A percentile compares a stretch with the other conserved stretches of the same genome.
Evolutionary conservation across 2,329 filamentous ascomycete species (phyloP).

Genomic region (Pseudogymnoascus sp.): DNA sequence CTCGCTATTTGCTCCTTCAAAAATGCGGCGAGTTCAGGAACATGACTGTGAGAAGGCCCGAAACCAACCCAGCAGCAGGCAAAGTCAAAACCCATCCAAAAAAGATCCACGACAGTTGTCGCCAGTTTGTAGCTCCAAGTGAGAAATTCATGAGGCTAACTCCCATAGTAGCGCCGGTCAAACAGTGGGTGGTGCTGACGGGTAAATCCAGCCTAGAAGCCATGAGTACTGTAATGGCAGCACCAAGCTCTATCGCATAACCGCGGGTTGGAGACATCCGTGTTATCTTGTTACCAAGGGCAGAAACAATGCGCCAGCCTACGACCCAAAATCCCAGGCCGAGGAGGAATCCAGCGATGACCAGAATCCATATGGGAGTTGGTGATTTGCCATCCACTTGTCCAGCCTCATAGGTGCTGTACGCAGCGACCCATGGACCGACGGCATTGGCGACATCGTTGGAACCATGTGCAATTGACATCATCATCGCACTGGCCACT

Average conservation of each 20-base stretch:
- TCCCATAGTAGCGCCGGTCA: conserved; percentile 70
- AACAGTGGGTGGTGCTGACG: conserved; percentile 72
- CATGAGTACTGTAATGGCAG: conserved; percentile 67
- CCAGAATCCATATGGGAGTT: conserved; percentile 70
- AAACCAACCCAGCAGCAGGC: conserved; percentile 28
- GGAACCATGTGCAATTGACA: conserved; percentile 56
- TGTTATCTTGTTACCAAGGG: conserved; percentile 73
- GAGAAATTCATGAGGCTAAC: conserved; percentile 71
- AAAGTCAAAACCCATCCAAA: conserved; percentile 62
- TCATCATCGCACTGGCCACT: conserved; percentile 43
- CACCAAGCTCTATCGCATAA: conserved; percentile 73
- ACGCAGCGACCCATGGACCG: conserved; percentile 63
- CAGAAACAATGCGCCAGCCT: conserved; percentile 72
- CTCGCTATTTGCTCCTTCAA: too few relatives aligned
- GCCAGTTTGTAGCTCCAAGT: conserved; percentile 65
- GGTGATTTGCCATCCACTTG: conserved; percentile 53
- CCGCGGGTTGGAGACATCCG: conserved; percentile 54
- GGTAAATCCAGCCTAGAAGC: conserved; percentile 70
- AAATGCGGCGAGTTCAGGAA: too few relatives aligned
- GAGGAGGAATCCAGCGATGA: conserved; percentile 56
- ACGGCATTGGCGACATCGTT: conserved; percentile 70
- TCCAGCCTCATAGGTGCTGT: conserved; percentile 59
- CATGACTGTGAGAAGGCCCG: conserved; percentile 33
- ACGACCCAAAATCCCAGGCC: conserved; percentile 64
- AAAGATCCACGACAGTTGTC: conserved; percentile 60